Evolutionary conservation across 2,329 filamentous ascomycete genomes (phyloP), one percentile per base, ranked within the genome.

Genomic region (Aspergillus pseudonomiae): DNA sequence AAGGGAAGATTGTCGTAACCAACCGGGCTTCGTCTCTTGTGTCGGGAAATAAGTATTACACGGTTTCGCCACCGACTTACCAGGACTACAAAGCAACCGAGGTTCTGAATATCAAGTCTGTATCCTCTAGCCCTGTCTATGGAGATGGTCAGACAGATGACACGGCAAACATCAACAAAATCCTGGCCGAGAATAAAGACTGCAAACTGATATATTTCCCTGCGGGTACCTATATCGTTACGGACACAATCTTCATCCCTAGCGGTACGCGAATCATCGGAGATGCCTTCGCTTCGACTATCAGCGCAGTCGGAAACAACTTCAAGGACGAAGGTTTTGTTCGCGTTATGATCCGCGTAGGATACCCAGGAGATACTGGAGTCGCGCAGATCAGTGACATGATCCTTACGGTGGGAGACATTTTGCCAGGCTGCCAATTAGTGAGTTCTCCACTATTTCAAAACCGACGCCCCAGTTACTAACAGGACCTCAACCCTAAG

Each of bases 181-280:
- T 77, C 46, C 59, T 78, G 19, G 63, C 71, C 6, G 58, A 72
- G 11, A 70, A 74, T 11, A 78, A 79, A 6, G 72, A 76, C 19
- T 80, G 80, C 55, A 82, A 84, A 66, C 75, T 88, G 48, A 76
- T 86, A 6, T 88, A 83, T 74, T 79, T 88, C 63, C 85, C 87
- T 68, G 80, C 82, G 59, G 86, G 86, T 39, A 77, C 84, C 10
- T 89, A 85, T 65, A 71, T 82, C 16, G 78, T 84, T 16, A 78
- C 74, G 1, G 75, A 79, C 46, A 85, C 83, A 0, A 72, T 85
- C 16, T 73, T 76, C 43, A 69, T 85, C n/a, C 83, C 83, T 0
- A 70, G 75, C 9, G 80, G 82, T 24, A 82, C 83, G 3, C 79
- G 80, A 2, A 82, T 88, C 24, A 76, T 86, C 19, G 86, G 86